Evolutionary conservation across 768 basidiomycete species (phyloP).

Genomic region (Pleurotus salmoneostramineus): DNA sequence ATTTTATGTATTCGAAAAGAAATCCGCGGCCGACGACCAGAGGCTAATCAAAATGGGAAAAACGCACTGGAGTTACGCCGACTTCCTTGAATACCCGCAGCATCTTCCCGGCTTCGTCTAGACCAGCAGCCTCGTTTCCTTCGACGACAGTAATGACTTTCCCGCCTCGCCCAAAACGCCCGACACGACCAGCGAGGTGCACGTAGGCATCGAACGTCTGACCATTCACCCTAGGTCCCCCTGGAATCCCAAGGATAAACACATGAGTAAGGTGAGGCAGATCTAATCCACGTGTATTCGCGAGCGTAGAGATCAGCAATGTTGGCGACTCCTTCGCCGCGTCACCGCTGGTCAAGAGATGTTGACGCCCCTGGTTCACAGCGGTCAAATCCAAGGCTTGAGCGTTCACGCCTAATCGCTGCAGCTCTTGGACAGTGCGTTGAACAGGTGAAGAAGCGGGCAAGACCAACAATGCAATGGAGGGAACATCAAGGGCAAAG

Average conservation of each 20-base stretch:
- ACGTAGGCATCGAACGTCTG: constrained; percentile 55
- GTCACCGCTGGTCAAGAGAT: constrained; percentile 33
- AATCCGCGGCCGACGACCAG: background rate
- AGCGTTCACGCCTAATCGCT: constrained; percentile 63
- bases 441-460: constrained; percentile 58
- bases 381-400: constrained; percentile 51
- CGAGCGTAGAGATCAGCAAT: constrained; percentile 64
- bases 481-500: constrained; percentile 73
- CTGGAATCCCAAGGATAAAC: constrained; percentile 64
- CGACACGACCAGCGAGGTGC: constrained; percentile 74
- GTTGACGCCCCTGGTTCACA: constrained; percentile 35
- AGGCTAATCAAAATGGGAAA: constrained; percentile 47
- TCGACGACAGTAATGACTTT: constrained; percentile 65
- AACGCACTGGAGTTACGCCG: constrained; percentile 38
- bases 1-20: background rate
- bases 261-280: constrained; percentile 70
- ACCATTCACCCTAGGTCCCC: constrained; percentile 34
- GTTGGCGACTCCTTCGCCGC: constrained; percentile 43
- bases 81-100: constrained; percentile 39
- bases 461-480: constrained; percentile 62
- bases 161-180: constrained; percentile 62
- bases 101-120: constrained; percentile 36
- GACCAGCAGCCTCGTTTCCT: constrained; percentile 22
- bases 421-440: constrained; percentile 62
- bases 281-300: constrained; percentile 72